phyloP scores from a whole-genome alignment of 768 basidiomycete species.

The Tylopilus sp. region DNA sequence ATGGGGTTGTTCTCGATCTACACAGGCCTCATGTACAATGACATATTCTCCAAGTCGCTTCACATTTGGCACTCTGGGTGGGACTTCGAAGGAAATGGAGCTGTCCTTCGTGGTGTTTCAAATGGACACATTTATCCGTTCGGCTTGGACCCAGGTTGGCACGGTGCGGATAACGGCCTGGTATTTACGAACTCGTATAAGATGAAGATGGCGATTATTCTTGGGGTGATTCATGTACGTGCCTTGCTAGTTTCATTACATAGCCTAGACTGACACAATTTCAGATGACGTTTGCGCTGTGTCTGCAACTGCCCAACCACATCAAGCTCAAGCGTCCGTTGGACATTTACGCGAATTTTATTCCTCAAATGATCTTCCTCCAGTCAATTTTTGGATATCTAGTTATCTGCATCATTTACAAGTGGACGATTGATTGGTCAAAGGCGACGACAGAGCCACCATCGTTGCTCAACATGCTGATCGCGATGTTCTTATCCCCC shows the following conservation, averaged over 20 bases:
- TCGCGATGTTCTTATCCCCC: conserved; percentile 92
- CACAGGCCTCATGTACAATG: conserved; percentile 98
- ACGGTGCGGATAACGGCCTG: conserved; percentile 84
- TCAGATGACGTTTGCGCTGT: conserved; percentile 98
- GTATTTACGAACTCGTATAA: conserved; percentile 99
- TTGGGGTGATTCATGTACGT: conserved; percentile 91
- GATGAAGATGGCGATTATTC: conserved; percentile 98
- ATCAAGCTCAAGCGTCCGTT: conserved; percentile 83
- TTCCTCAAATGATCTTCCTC: conserved; percentile 96
- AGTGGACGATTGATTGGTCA: conserved; percentile 95
- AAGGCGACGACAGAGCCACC: conserved; percentile 68
- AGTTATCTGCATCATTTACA: conserved; percentile 91
- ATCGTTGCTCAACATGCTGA: conserved; percentile 92
- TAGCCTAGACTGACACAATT: conserved; percentile 12
- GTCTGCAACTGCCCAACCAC: conserved; percentile 94
- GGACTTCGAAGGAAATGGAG: conserved; percentile 53
- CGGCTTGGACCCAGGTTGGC: conserved; percentile 94
- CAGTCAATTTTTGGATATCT: conserved; percentile 98
- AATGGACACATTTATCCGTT: conserved; percentile 84
- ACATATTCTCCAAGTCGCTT: conserved; percentile 93
- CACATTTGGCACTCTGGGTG: conserved; percentile 88
- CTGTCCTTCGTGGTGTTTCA: conserved; percentile 43
- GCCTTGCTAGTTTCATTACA: conserved; percentile 24
- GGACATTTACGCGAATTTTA: conserved; percentile 92
- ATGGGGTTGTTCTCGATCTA: conserved; percentile 98